Evolutionary conservation across 768 basidiomycete genomes (phyloP), one percentile per base, ranked within the genome.

Genomic region (Coprinopsis strossmayeri): DNA sequence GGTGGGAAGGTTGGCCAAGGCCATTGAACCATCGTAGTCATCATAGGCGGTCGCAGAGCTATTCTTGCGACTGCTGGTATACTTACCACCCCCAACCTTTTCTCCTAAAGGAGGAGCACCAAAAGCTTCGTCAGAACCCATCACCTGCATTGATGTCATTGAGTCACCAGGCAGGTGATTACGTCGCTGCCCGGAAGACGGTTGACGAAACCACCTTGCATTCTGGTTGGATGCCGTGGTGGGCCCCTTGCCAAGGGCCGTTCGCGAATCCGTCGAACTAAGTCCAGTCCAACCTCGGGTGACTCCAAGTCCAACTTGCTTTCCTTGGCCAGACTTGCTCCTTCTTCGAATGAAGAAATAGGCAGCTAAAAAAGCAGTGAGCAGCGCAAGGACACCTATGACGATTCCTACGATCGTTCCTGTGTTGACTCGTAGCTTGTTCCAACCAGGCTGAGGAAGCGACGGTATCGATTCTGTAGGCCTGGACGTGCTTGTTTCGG

Each of bases 381-480:
- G 35, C 26, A 78, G 46, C 12, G 61, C 71, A 2, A 70, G 56
- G 1, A 68, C 76, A 3, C 77, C 81, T 2, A 82, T 53, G 17
- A 76, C 69, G 21, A 73, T 73, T 1, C 81, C 84, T 3, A 69
- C 72, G 23, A 84, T 74, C 5, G 69, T 66, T 0, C 70, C 74
- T 1, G 63, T 61, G 32, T 72, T 72, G 5, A 61, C 7, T 57
- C 3, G 57, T 51, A 13, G 41, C 45, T 10, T 66, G 53, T 15
- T 65, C 59, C 5, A 59, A 42, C 3, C 62, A 49, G 3, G 62
- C 21, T 56, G 59, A 20, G 63, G 61, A 1, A 62, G 40, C 18
- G 34, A 41, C 47, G 18, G 55, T 21, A 2, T 52, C 46, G 17
- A 58, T 30, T 25, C 59, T 39, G 3, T 59, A 49, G 15, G 48